Evolutionary conservation across 768 basidiomycete species (phyloP), one percentile per base, ranked within the genome.

Genomic region (Fomitopsis serialis): DNA sequence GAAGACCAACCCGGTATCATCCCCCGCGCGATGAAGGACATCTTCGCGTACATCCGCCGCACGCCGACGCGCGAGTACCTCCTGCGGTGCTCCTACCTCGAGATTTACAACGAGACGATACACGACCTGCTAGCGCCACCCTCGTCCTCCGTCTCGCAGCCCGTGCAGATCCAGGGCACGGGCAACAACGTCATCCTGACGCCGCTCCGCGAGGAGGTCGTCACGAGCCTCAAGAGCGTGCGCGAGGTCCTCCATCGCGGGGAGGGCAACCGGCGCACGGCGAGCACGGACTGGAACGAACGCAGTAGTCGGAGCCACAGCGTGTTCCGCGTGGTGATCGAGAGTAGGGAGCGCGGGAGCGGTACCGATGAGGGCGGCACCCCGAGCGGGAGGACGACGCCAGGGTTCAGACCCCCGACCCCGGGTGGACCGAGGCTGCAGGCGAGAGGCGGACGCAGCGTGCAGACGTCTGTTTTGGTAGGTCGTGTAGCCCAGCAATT

Each of bases 271-370:
- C 74, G 96, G 47, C 76, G 92, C 55, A 97, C 94, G 3, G 95
- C 94, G 0, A 90, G 85, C 60, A 99, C 97, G n/a, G 96, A 99
- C 63, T 99, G 96, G 96, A 99, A 99, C 65, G 89, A 94, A 62
- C 73, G 96, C 54, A 94, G 91, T 72, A 93, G 91, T 65, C 78
- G 96, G 32, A 94, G 92, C 72, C 96, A 98, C 67, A 91, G 89
- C 58, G 90, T 98, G 0, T 97, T 98, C 68, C 75, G 94, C 27
- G 79, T 98, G 25, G 95, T 98, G 0, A 85, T 96, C 47, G 93
- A 97, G 68, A 92, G 89, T 61, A 74, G 91, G 50, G 89, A 86
- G 63, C 72, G 85, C 52, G 82, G 79, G 24, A 58, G 61, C 15
- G 61, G 60, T 1, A 55, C 67, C 12, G 74, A 75, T 0, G 84